These are phyloP conservation scores for Schizosaccharomyces japonicus DNA, from an alignment of 805 yeast genomes.

Conservation along the genomic window DNA sequence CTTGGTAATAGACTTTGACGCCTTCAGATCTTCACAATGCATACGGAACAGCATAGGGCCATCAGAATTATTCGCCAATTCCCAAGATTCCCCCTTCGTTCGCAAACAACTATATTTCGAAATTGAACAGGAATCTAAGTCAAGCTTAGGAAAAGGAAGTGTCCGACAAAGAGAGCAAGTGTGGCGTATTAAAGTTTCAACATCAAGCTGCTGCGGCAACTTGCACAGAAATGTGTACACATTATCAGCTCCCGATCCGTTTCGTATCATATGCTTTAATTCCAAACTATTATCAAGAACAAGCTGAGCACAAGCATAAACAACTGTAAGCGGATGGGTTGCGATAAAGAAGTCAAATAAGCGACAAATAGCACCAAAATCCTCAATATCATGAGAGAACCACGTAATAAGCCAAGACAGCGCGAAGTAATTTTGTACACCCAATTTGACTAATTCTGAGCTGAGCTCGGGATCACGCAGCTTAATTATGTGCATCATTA, in stretches of 20 bases:
- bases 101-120: neutral
- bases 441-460: neutral
- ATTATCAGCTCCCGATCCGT: neutral
- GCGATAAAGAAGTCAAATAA: neutral
- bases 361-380: neutral
- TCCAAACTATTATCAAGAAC: neutral
- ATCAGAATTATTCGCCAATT: neutral
- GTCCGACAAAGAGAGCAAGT: neutral
- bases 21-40: neutral
- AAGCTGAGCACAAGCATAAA: conserved; percentile 2
- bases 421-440: neutral
- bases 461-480: neutral
- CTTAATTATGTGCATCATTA: neutral
- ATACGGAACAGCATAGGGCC: neutral
- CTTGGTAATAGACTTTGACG: neutral
- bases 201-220: neutral
- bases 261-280: neutral
- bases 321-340: conserved; percentile 1
- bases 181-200: neutral
- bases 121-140: neutral
- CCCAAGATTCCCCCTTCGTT: neutral
- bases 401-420: conserved; percentile 1
- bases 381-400: neutral
- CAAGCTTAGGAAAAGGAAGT: neutral
- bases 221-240: neutral